phyloP scores from a whole-genome alignment of 2,329 filamentous ascomycete species.

The Penicillium sclerotiorum region DNA sequence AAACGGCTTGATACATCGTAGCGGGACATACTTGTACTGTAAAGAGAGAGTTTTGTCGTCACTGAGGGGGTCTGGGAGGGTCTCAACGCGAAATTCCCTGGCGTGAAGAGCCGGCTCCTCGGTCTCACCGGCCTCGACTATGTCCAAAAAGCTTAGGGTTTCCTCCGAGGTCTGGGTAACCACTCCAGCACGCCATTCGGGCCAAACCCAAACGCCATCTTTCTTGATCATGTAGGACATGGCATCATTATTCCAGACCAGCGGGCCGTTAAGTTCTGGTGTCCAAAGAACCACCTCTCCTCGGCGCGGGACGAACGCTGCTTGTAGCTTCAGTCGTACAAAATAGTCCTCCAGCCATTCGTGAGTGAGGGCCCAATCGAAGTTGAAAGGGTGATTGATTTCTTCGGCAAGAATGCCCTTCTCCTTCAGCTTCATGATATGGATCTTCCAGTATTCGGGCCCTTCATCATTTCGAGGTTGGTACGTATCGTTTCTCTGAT shows the following conservation, averaged over 20 bases:
- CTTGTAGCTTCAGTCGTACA: constrained; percentile 45
- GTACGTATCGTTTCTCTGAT: not conserved
- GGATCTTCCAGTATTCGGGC: constrained; percentile 26
- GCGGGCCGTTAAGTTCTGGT: constrained; percentile 37
- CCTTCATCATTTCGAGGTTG: constrained; percentile 15
- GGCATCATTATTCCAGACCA: constrained; percentile 38
- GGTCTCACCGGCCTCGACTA: constrained; percentile 45
- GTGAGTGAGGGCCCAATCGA: constrained; percentile 60
- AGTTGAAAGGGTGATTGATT: constrained; percentile 54
- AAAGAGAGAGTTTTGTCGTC: constrained; percentile 55
- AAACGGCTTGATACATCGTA: constrained; percentile 60
- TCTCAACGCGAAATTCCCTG: constrained; percentile 62
- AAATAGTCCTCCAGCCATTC: constrained; percentile 47
- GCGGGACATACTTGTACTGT: constrained; percentile 58
- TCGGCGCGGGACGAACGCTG: constrained; percentile 56
- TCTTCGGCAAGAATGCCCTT: constrained; percentile 45
- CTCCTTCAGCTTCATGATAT: constrained; percentile 51
- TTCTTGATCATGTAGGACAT: constrained; percentile 39
- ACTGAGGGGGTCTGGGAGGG: constrained; percentile 55
- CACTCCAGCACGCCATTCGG: constrained; percentile 60
- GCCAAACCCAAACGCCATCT: constrained; percentile 40
- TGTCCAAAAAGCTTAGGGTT: constrained; percentile 46
- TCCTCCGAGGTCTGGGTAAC: constrained; percentile 58
- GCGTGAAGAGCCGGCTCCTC: constrained; percentile 46
- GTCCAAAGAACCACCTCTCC: constrained; percentile 62